A percentile compares a stretch with the other conserved stretches of the same genome.
Conservation (phyloP, 169 alveolate species). For the Plasmodium gonderi region DNA sequence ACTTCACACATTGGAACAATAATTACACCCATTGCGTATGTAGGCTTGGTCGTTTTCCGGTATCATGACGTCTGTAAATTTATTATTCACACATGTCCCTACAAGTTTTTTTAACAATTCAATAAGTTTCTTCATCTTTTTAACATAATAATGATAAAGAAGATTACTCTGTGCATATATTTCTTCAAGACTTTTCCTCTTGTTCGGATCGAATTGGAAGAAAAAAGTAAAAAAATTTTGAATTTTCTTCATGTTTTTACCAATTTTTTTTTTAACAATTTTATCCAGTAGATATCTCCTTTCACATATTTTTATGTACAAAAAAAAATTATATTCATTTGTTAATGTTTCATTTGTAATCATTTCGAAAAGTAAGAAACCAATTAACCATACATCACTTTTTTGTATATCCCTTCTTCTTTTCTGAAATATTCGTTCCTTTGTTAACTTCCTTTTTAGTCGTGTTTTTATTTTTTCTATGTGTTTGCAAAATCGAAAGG, state of each 20-base stretch:
- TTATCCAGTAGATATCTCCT: conserved; percentile 12
- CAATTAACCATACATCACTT: conserved; percentile 66
- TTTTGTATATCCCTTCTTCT: conserved; percentile 19
- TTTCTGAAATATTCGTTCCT: background rate
- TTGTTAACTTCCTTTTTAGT: conserved; percentile 12
- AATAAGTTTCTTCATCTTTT: background rate
- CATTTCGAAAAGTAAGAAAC: conserved; percentile 46
- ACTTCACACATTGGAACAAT: background rate
- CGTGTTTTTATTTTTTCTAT: background rate
- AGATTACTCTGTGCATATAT: background rate
- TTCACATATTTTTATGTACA: conserved; percentile 40
- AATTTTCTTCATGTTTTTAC: background rate
- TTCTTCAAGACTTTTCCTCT: conserved; percentile 31
- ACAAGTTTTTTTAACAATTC: background rate
- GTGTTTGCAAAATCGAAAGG: background rate
- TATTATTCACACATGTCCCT: background rate
- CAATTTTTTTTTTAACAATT: conserved; percentile 11
- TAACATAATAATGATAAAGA: background rate
- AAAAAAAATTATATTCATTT: conserved; percentile 26
- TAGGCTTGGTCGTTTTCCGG: background rate
- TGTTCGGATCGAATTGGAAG: conserved; percentile 35
- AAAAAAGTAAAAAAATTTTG: conserved; percentile 18
- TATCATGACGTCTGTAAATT: background rate
- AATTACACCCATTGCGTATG: background rate
- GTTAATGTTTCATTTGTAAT: conserved; percentile 20